phyloP scores from a whole-genome alignment of 1,284 basidiomycete species.

The Cystobasidium slooffiae region DNA sequence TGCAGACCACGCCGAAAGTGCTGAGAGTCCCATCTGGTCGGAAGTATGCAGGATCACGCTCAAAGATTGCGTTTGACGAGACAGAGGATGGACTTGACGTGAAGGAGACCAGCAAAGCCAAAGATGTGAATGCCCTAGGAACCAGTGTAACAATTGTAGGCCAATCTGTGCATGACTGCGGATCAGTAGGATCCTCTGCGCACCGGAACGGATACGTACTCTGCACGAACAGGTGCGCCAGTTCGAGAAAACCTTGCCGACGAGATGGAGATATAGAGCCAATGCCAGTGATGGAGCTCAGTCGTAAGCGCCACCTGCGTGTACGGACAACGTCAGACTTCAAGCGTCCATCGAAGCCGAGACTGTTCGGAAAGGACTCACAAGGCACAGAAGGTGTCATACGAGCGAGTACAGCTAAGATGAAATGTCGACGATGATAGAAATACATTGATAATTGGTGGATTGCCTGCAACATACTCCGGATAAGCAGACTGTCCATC shows the following conservation, averaged over 20 bases:
- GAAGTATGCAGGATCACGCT: slow-evolving; percentile 47
- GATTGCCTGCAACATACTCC: not conserved
- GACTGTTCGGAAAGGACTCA: slow-evolving; percentile 4
- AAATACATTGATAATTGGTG: slow-evolving; percentile 2
- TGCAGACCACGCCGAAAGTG: slow-evolving; percentile 43
- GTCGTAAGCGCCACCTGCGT: slow-evolving; percentile 30
- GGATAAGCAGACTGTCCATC: not conserved
- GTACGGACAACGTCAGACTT: slow-evolving; percentile 6
- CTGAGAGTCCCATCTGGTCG: slow-evolving; percentile 43
- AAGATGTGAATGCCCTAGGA: slow-evolving; percentile 46
- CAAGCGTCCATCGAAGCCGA: slow-evolving; percentile 26
- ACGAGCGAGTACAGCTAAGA: slow-evolving; percentile 47
- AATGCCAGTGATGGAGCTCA: slow-evolving; percentile 27
- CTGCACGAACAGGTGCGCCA: slow-evolving; percentile 44
- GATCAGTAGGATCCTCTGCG: not conserved
- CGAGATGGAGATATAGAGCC: slow-evolving; percentile 12
- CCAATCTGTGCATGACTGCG: slow-evolving; percentile 45
- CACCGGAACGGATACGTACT: slow-evolving; percentile 33
- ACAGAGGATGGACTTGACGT: slow-evolving; percentile 42
- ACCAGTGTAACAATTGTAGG: slow-evolving; percentile 47
- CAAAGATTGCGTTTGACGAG: not conserved
- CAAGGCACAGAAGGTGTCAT: slow-evolving; percentile 46
- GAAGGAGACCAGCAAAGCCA: slow-evolving; percentile 48
- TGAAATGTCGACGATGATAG: slow-evolving; percentile 41
- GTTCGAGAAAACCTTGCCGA: slow-evolving; percentile 45